Evolutionary conservation across 2,329 filamentous ascomycete genomes (phyloP).

Genomic region (Penicillium sp.): DNA sequence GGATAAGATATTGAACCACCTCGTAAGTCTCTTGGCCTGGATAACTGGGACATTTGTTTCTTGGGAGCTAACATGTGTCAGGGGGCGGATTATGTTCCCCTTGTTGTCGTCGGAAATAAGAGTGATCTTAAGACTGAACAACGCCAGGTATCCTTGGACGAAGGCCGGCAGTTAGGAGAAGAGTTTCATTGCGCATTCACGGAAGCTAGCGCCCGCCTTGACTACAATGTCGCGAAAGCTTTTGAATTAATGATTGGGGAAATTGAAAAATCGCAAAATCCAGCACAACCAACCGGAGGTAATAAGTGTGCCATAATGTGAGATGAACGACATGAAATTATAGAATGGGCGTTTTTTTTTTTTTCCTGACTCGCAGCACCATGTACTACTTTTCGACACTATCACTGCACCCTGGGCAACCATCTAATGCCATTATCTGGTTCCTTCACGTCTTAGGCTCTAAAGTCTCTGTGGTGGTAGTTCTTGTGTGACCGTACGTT

Average conservation of each 20-base stretch:
- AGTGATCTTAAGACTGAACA: slow-evolving; percentile 91
- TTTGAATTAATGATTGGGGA: slow-evolving; percentile 95
- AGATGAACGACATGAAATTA: slow-evolving; percentile 28
- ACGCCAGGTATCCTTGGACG: slow-evolving; percentile 84
- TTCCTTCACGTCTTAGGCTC: too few species aligned
- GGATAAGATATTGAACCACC: slow-evolving; percentile 95
- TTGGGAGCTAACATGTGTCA: slow-evolving; percentile 42
- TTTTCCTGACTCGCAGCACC: background rate
- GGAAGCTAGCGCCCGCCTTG: slow-evolving; percentile 90
- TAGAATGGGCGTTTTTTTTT: background rate
- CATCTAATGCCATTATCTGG: too few species aligned
- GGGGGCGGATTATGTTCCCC: slow-evolving; percentile 90
- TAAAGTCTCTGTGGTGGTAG: too few species aligned
- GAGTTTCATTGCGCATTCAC: slow-evolving; percentile 93
- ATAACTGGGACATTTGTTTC: background rate
- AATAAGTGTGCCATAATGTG: slow-evolving; percentile 89
- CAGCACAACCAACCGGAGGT: slow-evolving; percentile 77
- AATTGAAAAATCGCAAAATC: slow-evolving; percentile 93
- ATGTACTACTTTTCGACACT: background rate
- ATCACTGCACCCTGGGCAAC: background rate
- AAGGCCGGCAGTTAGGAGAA: slow-evolving; percentile 82
- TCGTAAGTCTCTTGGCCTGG: slow-evolving; percentile 61
- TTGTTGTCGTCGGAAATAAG: slow-evolving; percentile 97
- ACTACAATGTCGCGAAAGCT: slow-evolving; percentile 89
- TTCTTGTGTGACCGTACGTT: too few species aligned